These are phyloP conservation scores for Xylariaceae sp. DNA, from an alignment of 2,329 filamentous ascomycete species.

Conservation along the genomic window DNA sequence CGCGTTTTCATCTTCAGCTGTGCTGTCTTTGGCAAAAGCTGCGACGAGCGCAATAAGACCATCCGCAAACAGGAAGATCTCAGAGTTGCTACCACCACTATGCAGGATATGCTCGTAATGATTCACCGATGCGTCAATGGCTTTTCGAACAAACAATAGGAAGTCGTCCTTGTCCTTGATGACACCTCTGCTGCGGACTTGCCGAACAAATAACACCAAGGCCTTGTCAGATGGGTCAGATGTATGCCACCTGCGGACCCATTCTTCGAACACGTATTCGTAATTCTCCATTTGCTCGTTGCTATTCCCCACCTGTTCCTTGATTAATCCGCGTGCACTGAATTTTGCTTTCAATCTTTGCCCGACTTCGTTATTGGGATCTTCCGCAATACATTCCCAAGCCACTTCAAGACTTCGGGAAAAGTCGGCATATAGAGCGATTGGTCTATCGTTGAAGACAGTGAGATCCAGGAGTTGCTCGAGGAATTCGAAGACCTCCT, in stretches of 20 bases:
- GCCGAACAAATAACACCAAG: constrained; percentile 72
- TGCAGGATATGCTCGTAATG: constrained; percentile 71
- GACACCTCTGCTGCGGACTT: constrained; percentile 71
- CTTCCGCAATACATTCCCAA: constrained; percentile 74
- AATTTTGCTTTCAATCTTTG: constrained; percentile 68
- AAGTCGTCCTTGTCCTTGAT: constrained; percentile 74
- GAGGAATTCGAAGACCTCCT: constrained; percentile 68
- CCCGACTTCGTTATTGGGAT: constrained; percentile 60
- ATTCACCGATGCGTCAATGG: constrained; percentile 74
- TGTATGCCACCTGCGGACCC: constrained; percentile 78
- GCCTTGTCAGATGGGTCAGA: constrained; percentile 71
- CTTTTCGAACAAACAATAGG: constrained; percentile 72
- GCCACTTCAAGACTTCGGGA: constrained; percentile 76
- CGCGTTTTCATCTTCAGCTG: constrained; percentile 54
- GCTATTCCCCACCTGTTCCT: constrained; percentile 47
- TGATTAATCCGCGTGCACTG: constrained; percentile 38
- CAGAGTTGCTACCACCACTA: constrained; percentile 54
- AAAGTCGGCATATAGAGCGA: constrained; percentile 81
- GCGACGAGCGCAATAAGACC: constrained; percentile 77
- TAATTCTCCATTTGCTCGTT: constrained; percentile 72
- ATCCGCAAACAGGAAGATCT: constrained; percentile 64
- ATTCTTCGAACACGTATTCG: constrained; percentile 95
- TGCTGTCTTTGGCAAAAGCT: constrained; percentile 69
- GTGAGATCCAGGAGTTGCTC: constrained; percentile 74
- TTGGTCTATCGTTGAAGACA: constrained; percentile 71